Evolutionary conservation across 2,329 filamentous ascomycete species (phyloP), one percentile per base, ranked within the genome.

Genomic region (Neonectria faginata): DNA sequence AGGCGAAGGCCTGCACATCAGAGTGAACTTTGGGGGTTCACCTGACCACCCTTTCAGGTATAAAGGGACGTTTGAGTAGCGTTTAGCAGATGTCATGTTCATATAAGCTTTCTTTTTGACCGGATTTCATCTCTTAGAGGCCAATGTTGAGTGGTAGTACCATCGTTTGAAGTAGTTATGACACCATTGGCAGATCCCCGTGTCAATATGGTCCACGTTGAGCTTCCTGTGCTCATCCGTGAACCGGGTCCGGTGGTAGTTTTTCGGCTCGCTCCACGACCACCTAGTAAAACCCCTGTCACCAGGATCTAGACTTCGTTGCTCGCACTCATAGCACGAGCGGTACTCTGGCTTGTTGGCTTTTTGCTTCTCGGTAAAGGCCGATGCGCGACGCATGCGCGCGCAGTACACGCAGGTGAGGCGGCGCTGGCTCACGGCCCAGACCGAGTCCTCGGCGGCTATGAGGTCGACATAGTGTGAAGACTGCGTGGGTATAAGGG

Each of bases 341-440:
- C 59, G 59, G 10, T 20, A 55, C 6, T 52, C 45, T 1, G 44
- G 27, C 9, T 6, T 41, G 1, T 12, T 7, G 6, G 51, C 27
- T 50, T 65, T 65, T 55, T 62, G 55, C n/a, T 22, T 55, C 3
- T 65, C 63, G 36, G 54, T 62, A 20, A 65, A 65, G 27, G 42
- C 42, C 12, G 48, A 54, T 12, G 59, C 59, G 14, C 29, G 55
- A 20, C 63, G 63, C 63, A 65, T 62, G 33, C 63, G 63, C 14
- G 63, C 63, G 29, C 63, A 65, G 27, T 45, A 65, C 12, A 51
- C 59, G n/a, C 63, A 65, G 10, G 59, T 51, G 25, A 65, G 33
- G 3, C 63, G 50, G 11, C 54, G 22, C 10, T 42, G 48, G 44
- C 45, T 62, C n/a, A 55, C 29, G 3, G 59, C 55, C 63, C 59